Evolutionary conservation across 257 asterid species (phyloP), one percentile per base, ranked within the genome.

Genomic region (Nicotiana benthamiana): DNA sequence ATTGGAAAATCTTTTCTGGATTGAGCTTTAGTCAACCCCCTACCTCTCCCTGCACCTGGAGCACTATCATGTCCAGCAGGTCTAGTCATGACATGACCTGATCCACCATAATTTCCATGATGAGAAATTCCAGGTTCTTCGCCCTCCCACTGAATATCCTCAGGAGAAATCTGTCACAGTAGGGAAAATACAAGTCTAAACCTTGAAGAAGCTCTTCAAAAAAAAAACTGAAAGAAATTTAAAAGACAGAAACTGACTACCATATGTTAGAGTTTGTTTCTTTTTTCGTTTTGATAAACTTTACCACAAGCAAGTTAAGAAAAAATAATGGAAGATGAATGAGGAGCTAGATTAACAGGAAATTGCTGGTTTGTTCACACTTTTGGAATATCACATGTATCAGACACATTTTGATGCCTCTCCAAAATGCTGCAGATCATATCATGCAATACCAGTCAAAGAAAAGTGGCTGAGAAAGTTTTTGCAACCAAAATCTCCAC

Each of bases 111-210:
- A 75, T 90, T 90, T 78, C 91, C 94, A 79, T 75, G 94, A 81
- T 82, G 97, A 82, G 92, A 86, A 79, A 89, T 77, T 83, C 91
- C 94, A 85, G 94, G 96, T 74, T 91, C 97, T 88, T 91, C 97
- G 85, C 94, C 93, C 48, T 82, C 97, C 97, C 97, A 95, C 75
- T 91, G 93, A 62, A 95, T 88, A 88, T 95, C 99, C 60, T 92
- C 94, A 0, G 95, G 94, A 86, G 97, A 85, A 81, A 94, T 93
- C 98, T 94, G 90, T 22, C 74, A 64, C 77, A 20, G 52, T 46
- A 79, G 18, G 28, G 34, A 66, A 66, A 28, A 48, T 20, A 64
- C 76, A 64, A 27, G 76, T 79, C 43, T 46, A 79, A 79, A 62
- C 46, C 43, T 32, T 53, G 75, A 62, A 61, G 62, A 51, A 48